phyloP scores from a whole-genome alignment of 2,329 filamentous ascomycete species.

The Aspergillus arachidicola region DNA sequence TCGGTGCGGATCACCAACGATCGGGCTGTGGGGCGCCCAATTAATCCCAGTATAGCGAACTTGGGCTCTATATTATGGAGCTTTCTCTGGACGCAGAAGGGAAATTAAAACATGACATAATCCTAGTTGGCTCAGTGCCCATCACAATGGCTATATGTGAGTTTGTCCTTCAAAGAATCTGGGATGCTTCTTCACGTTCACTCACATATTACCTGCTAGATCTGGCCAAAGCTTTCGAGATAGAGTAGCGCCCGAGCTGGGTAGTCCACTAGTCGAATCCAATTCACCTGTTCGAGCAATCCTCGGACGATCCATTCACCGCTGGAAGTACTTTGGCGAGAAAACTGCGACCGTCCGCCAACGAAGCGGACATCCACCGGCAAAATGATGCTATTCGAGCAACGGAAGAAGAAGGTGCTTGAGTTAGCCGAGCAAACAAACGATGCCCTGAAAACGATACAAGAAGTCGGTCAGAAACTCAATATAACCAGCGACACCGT shows the following conservation, averaged over 20 bases:
- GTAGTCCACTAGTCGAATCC: background rate
- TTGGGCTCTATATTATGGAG: background rate
- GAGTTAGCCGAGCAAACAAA: background rate
- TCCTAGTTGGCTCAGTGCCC: background rate
- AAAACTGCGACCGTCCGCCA: background rate
- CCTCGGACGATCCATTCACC: background rate
- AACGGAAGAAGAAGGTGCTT: background rate
- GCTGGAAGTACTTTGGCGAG: background rate
- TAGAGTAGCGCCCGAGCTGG: background rate
- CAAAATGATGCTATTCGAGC: background rate
- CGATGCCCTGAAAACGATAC: background rate
- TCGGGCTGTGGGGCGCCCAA: slow-evolving; percentile 5
- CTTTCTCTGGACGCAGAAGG: background rate
- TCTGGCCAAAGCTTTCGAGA: background rate
- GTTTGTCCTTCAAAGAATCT: background rate
- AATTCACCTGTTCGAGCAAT: background rate
- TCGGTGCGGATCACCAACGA: background rate
- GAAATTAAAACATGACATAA: slow-evolving; percentile 1
- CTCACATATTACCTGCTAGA: background rate
- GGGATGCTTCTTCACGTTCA: background rate
- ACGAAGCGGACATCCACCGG: background rate
- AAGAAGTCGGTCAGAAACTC: background rate
- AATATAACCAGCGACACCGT: background rate
- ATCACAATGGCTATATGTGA: background rate
- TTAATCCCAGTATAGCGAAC: background rate